Percentiles rank a stretch among this genome's conserved stretches.
These are phyloP conservation scores for Penicillium olsonii DNA, from an alignment of 2,329 filamentous ascomycete species.

Conservation along the genomic window DNA sequence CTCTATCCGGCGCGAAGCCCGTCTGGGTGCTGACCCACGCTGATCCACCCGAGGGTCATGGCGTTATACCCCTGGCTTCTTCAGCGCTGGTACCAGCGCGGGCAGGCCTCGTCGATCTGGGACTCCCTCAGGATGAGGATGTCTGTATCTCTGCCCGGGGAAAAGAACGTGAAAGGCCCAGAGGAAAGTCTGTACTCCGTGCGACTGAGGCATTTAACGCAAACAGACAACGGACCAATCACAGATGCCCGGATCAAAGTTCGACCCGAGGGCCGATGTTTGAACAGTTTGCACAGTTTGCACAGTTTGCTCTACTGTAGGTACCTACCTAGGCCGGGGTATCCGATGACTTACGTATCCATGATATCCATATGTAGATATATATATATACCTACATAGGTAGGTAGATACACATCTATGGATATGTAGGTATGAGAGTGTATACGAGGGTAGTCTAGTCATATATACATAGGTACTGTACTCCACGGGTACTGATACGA, in stretches of 20 bases:
- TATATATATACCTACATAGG: too few species aligned
- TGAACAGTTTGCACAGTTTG: background rate
- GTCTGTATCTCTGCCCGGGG: too few species aligned
- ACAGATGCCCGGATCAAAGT: conserved; percentile 19
- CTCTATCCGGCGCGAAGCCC: conserved; percentile 4
- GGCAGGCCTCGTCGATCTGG: background rate
- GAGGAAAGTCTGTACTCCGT: background rate
- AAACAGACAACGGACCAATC: conserved; percentile 5
- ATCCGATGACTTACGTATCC: background rate
- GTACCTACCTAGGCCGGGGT: too few species aligned
- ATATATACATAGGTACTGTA: too few species aligned
- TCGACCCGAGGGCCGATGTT: conserved; percentile 20
- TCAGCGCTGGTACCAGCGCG: background rate
- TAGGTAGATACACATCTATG: too few species aligned
- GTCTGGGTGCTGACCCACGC: background rate
- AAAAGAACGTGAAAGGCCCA: background rate
- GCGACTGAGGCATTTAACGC: conserved; percentile 13
- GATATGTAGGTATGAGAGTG: background rate
- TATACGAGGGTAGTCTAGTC: too few species aligned
- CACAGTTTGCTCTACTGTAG: background rate
- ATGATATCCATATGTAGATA: background rate
- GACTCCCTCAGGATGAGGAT: too few species aligned
- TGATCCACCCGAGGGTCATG: background rate
- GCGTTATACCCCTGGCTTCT: background rate
- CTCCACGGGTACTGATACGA: too few species aligned